Conservation (phyloP, 768 basidiomycete species). For the Auricularia cornea region DNA sequence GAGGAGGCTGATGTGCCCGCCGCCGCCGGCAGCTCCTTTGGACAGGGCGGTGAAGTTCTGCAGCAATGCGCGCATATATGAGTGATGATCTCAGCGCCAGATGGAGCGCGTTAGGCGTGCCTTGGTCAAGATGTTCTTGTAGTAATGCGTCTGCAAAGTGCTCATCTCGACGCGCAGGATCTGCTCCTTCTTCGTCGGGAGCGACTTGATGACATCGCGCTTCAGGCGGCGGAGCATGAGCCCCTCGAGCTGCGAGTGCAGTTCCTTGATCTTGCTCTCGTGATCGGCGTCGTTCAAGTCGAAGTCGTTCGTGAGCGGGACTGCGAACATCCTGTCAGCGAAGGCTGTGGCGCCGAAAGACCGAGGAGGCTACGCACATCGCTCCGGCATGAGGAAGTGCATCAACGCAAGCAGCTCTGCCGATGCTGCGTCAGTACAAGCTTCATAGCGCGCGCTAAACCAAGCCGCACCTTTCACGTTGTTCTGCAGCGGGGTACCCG, state of each 20-base stretch:
- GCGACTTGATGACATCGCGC: slow-evolving; percentile 88
- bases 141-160: slow-evolving; percentile 92
- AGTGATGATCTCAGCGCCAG: slow-evolving; percentile 1
- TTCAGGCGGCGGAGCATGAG: slow-evolving; percentile 94
- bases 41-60: slow-evolving; percentile 91
- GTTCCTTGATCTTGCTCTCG: slow-evolving; percentile 89
- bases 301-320: slow-evolving; percentile 90
- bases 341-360: not conserved
- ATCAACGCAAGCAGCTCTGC: slow-evolving; percentile 90
- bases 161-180: slow-evolving; percentile 98
- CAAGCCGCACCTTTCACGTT: slow-evolving; percentile 81
- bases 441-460: not conserved
- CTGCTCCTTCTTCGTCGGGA: slow-evolving; percentile 97
- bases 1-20: slow-evolving; percentile 83
- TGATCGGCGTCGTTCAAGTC: slow-evolving; percentile 91
- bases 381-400: slow-evolving; percentile 99
- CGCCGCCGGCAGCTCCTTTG: slow-evolving; percentile 79
- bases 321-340: slow-evolving; percentile 31
- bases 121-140: slow-evolving; percentile 96
- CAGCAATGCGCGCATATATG: not conserved
- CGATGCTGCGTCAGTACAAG: slow-evolving; percentile 10
- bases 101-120: slow-evolving; percentile 28
- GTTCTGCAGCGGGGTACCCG: slow-evolving; percentile 96
- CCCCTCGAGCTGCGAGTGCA: slow-evolving; percentile 86
- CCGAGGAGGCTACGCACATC: slow-evolving; percentile 50